These are phyloP conservation scores for Mycena crocata DNA, from an alignment of 768 basidiomycete genomes.

Conservation along the genomic window DNA sequence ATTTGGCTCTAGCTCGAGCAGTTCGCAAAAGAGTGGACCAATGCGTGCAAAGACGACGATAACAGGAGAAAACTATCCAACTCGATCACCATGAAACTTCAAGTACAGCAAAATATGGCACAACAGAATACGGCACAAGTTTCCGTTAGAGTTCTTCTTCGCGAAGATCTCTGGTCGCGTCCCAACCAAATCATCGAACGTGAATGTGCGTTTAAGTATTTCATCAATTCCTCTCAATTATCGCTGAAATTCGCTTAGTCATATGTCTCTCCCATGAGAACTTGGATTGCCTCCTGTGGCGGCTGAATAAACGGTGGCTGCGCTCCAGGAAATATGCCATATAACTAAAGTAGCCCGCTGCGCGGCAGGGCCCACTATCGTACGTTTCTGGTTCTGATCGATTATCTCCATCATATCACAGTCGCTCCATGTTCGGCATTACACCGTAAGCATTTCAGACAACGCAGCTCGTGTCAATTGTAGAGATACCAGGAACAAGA, in stretches of 20 bases:
- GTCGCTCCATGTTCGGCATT: too few relatives aligned
- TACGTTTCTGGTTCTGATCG: too few relatives aligned
- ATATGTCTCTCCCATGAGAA: background rate
- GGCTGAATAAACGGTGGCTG: background rate
- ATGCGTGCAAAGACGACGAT: background rate
- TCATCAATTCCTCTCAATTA: background rate
- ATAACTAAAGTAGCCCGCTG: too few relatives aligned
- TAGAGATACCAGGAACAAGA: too few relatives aligned
- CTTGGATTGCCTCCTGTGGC: background rate
- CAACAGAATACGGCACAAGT: background rate
- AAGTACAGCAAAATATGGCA: background rate
- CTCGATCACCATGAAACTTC: background rate
- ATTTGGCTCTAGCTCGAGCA: background rate
- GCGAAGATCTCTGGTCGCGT: background rate
- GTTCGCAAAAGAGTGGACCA: background rate
- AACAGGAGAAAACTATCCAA: background rate
- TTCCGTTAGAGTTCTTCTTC: background rate
- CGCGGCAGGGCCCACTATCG: too few relatives aligned
- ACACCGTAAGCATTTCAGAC: too few relatives aligned
- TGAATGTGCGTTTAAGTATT: background rate
- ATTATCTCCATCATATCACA: too few relatives aligned
- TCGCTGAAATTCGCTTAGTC: background rate
- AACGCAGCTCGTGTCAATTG: too few relatives aligned
- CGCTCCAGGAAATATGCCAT: too few relatives aligned
- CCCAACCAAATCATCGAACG: background rate